phyloP scores from a whole-genome alignment of 352 stramenopile genomes.

The Pythium biforme region DNA sequence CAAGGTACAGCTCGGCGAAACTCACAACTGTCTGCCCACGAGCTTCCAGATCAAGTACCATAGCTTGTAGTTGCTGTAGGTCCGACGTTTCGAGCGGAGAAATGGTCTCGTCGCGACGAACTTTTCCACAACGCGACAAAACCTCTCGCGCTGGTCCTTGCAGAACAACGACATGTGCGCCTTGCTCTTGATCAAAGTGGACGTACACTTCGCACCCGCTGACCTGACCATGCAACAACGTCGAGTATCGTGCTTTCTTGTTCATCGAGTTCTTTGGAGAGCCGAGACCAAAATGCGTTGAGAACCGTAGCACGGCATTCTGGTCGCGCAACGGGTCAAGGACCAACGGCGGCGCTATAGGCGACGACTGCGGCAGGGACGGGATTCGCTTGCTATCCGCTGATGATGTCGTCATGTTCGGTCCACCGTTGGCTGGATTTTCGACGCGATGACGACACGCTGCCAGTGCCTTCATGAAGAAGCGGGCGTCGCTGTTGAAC shows the following conservation, averaged over 20 bases:
- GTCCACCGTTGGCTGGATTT: background rate
- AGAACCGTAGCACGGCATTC: slow-evolving; percentile 48
- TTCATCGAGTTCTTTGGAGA: slow-evolving; percentile 32
- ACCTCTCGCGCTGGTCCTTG: slow-evolving; percentile 50
- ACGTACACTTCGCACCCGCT: slow-evolving; percentile 56
- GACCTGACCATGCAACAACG: slow-evolving; percentile 41
- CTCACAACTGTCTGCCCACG: slow-evolving; percentile 49
- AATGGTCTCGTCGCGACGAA: slow-evolving; percentile 30
- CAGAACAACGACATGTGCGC: slow-evolving; percentile 46
- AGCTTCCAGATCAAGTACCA: slow-evolving; percentile 46
- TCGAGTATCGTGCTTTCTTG: slow-evolving; percentile 40
- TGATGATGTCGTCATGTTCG: background rate
- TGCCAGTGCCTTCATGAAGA: slow-evolving; percentile 45
- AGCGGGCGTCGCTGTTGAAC: slow-evolving; percentile 34
- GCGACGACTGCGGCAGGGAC: slow-evolving; percentile 35
- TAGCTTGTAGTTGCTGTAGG: slow-evolving; percentile 40
- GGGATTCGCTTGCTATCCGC: slow-evolving; percentile 27
- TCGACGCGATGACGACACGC: slow-evolving; percentile 43
- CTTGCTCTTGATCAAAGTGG: slow-evolving; percentile 53
- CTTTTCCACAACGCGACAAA: slow-evolving; percentile 45
- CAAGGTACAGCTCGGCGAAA: slow-evolving; percentile 51
- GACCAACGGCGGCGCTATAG: slow-evolving; percentile 40
- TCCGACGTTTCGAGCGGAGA: slow-evolving; percentile 40
- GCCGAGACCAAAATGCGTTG: slow-evolving; percentile 33
- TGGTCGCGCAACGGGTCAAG: slow-evolving; percentile 47